Evolutionary conservation across 2,329 filamentous ascomycete genomes (phyloP), one percentile per base, ranked within the genome.

Genomic region (Diaporthe citrichinensis): DNA sequence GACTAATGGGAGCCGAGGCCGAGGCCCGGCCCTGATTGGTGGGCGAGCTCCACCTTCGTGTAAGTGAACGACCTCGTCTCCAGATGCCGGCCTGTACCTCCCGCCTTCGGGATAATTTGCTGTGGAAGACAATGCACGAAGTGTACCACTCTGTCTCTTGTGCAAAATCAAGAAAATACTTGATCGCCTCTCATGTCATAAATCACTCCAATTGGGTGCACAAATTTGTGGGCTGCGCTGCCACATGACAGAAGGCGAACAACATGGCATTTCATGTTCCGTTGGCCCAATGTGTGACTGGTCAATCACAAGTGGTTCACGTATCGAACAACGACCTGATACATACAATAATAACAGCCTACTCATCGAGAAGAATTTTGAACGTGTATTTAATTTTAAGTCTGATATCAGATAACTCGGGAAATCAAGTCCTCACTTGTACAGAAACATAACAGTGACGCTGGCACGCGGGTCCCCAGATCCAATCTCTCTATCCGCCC

Each of bases 1-100:
- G 76, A 77, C 76, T 77, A 77, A 77, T 73, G 73, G 71, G 69
- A 25, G 69, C 23, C 46, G 46, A 53, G 46, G 53, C 65, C 71
- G 41, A 49, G n/a, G n/a, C 34, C 51, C 39, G 44, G 28, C 34
- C 20, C 46, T 69, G 34, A 67, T 75, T 73, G 53, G 59, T 20
- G 20, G 49, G 6, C 25, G 58, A 41, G 57, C 58, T 49, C 65
- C 65, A 69, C 28, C 31, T 28, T 44, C 74, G 74, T 73, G 74
- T 74, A 74, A 74, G 73, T 74, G 57, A 62, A 23, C 65, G 25
- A 55, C 65, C 65, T 55, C 65, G 46, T 55, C 49, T 55, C 65
- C 46, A 69, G 34, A 28, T 53, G 9, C 34, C 34, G 15, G 28
- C 23, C 46, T 17, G 46, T 31, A 15, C 44, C 14, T 68, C 31